These are phyloP conservation scores for Megacollybia marginata DNA, from an alignment of 768 basidiomycete species.

Conservation along the genomic window DNA sequence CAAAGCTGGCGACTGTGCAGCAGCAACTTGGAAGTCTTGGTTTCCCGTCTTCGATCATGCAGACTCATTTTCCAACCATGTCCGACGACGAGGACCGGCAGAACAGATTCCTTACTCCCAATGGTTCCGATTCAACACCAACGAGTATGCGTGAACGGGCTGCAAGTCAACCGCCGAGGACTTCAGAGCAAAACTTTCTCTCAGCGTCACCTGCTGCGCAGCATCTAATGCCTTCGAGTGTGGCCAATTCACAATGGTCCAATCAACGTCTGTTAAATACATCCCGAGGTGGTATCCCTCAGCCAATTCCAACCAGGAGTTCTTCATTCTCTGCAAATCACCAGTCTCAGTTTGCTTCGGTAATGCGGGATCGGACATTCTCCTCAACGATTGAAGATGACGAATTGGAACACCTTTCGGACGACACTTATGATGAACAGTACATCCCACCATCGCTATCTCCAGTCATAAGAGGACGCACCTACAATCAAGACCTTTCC, in stretches of 20 bases:
- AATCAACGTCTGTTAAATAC: constrained; percentile 36
- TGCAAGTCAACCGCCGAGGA: constrained; percentile 61
- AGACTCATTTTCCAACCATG: neutral
- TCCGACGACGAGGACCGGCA: constrained; percentile 51
- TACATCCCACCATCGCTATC: constrained; percentile 33
- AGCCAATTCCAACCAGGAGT: constrained; percentile 56
- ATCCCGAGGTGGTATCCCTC: constrained; percentile 24
- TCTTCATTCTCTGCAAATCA: constrained; percentile 59
- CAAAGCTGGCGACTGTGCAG: neutral
- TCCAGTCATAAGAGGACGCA: constrained; percentile 35
- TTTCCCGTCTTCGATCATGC: neutral
- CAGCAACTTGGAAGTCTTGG: neutral
- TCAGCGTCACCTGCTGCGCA: constrained; percentile 43
- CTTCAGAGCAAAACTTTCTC: constrained; percentile 37
- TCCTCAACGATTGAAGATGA: constrained; percentile 79
- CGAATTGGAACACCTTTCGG: constrained; percentile 53
- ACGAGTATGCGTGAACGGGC: constrained; percentile 53
- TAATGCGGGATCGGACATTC: constrained; percentile 62
- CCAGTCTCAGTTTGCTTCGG: constrained; percentile 50
- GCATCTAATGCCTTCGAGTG: constrained; percentile 41
- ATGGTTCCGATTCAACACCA: constrained; percentile 22
- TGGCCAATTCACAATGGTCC: constrained; percentile 33
- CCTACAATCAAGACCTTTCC: constrained; percentile 53
- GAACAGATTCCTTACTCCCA: constrained; percentile 50
- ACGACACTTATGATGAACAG: constrained; percentile 57